These are phyloP conservation scores for Magnolia officinalis DNA, from an alignment of 164 flowering plant genomes.

Conservation along the genomic window DNA sequence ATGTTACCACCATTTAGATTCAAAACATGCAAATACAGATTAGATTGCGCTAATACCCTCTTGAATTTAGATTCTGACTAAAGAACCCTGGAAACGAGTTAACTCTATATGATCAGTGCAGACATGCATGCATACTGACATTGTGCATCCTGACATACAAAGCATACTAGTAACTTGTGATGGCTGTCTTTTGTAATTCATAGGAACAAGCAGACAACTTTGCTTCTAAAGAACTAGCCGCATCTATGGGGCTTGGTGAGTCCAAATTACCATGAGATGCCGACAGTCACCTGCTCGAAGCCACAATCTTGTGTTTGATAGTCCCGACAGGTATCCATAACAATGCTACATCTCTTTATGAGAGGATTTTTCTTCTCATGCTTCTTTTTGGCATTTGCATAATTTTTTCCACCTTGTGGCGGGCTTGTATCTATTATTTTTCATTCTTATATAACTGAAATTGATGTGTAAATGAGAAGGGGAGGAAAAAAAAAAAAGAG, in stretches of 20 bases:
- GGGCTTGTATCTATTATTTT: neutral
- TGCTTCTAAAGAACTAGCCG: conserved; percentile 61
- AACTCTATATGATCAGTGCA: too few relatives aligned
- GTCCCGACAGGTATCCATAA: neutral
- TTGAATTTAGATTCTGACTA: too few relatives aligned
- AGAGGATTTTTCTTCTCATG: neutral
- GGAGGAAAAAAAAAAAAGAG: too few relatives aligned
- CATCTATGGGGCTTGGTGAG: conserved; percentile 62
- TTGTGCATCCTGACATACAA: too few relatives aligned
- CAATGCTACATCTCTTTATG: too few relatives aligned
- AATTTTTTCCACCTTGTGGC: neutral
- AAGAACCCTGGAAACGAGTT: too few relatives aligned
- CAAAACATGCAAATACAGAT: too few relatives aligned
- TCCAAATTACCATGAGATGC: conserved; percentile 46
- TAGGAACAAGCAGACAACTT: conserved; percentile 71
- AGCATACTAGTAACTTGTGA: too few relatives aligned
- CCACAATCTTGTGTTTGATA: neutral
- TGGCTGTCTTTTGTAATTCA: neutral
- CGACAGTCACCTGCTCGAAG: neutral
- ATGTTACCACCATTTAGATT: too few relatives aligned
- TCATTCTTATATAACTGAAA: neutral
- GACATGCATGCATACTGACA: too few relatives aligned
- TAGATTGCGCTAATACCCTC: too few relatives aligned
- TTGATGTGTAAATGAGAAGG: neutral
- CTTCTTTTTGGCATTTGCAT: neutral